Base-by-base conservation (phyloP, 345 rosid genomes). In the Lumnitzera littorea region DNA sequence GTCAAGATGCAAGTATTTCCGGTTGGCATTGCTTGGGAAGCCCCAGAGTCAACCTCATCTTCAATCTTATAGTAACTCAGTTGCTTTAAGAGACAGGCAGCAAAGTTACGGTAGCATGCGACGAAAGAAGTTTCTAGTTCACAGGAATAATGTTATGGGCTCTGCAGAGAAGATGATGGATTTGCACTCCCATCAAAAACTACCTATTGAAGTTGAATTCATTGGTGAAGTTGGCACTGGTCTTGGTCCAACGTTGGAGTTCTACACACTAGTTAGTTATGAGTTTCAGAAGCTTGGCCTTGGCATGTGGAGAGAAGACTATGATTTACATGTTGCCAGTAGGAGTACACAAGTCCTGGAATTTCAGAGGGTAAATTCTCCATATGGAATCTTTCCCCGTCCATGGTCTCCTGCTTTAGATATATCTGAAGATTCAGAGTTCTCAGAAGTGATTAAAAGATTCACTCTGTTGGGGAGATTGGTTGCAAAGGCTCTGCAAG, bases 221-320 rank as follows among this genome's bases (percentile, higher is more conserved):
- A 70, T 69, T 72, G 98, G 85, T 74, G 98, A 92, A 84, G 96
- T 92, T 8, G 98, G 98, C 53, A 87, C 96, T 15, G 98, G 98
- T 67, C 96, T 92, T 67, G 98, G 98, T 73, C 98, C 98, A 46
- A 92, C 96, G 12, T 68, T 92, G 76, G 98, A 92, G 78, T 92
- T 89, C 64, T 92, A 80, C 66, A 89, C 98, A 48, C 76, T 89
- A 58, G 91, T 92, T 56, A 81, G 96, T 74, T 87, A 74, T 46
- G 98, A 84, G 76, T 84, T 89, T 81, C 98, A 89, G 71, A 84
- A 81, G 63, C 68, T 68, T 5, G 84, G 85, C 63, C 81, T 84
- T 74, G 83, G 82, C 59, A 82, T 92, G 90, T 92, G 98, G 98
- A 87, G 98, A 71, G 83, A 69, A 70, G 89, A 87, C 71, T 69